phyloP scores from a whole-genome alignment of 305 asterid genomes.

The Fraxinus dipetala region DNA sequence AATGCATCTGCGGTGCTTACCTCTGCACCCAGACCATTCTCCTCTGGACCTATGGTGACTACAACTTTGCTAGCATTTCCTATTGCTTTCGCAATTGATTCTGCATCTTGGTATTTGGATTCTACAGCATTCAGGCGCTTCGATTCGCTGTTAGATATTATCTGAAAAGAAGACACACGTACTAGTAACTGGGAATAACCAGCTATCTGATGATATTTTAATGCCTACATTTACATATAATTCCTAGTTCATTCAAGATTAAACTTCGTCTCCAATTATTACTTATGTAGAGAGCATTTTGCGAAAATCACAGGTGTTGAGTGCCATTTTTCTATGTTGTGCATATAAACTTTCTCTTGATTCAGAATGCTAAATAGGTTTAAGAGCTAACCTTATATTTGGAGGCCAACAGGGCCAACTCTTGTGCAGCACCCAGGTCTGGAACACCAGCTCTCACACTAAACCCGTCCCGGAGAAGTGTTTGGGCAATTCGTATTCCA shows the following conservation, averaged over 20 bases:
- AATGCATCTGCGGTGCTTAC: constrained; percentile 66
- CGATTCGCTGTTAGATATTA: constrained; percentile 67
- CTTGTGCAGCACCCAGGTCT: constrained; percentile 83
- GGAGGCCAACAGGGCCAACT: constrained; percentile 77
- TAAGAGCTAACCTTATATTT: constrained; percentile 53
- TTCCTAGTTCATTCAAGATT: not conserved
- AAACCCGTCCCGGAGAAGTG: constrained; percentile 73
- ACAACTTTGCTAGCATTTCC: constrained; percentile 95
- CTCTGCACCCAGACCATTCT: constrained; percentile 62
- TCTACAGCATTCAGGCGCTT: constrained; percentile 72
- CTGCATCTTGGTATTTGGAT: constrained; percentile 62
- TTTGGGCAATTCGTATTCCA: constrained; percentile 81
- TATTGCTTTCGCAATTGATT: constrained; percentile 80
- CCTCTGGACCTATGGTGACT: constrained; percentile 66
- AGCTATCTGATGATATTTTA: not conserved
- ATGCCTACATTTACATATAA: not conserved
- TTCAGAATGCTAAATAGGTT: not conserved
- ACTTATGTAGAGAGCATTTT: not conserved
- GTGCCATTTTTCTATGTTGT: not conserved
- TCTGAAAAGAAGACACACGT: constrained; percentile 35
- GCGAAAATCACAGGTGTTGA: not conserved
- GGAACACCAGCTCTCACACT: constrained; percentile 96
- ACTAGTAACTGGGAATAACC: not conserved
- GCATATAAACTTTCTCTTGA: not conserved
- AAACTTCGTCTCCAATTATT: not conserved